phyloP scores from a whole-genome alignment of 2,329 filamentous ascomycete species.

The Xylaria sp. region DNA sequence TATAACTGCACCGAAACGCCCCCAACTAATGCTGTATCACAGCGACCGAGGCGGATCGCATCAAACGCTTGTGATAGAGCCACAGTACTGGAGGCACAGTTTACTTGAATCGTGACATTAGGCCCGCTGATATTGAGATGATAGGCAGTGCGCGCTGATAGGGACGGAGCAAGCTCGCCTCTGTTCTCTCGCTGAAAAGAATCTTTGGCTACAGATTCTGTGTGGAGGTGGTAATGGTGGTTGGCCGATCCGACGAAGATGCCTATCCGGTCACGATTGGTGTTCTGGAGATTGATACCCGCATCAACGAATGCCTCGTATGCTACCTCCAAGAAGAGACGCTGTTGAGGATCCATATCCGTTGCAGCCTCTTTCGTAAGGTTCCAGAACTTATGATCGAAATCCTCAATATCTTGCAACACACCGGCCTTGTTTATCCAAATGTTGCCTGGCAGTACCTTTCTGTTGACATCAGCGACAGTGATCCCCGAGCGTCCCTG shows the following conservation, averaged over 20 bases:
- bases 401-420: conserved; percentile 4
- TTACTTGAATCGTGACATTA: conserved; percentile 6
- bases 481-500: neutral
- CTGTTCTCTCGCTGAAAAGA: neutral
- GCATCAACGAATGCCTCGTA: conserved; percentile 13
- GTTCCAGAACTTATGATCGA: conserved; percentile 13
- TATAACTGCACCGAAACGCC: conserved; percentile 8
- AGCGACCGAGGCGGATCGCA: conserved; percentile 7
- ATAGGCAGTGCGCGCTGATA: conserved; percentile 8
- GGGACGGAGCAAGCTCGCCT: conserved; percentile 2
- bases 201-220: conserved; percentile 1
- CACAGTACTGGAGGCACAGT: conserved; percentile 9
- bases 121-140: conserved; percentile 11
- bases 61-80: conserved; percentile 6
- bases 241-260: conserved; percentile 7
- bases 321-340: conserved; percentile 15
- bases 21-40: conserved; percentile 13
- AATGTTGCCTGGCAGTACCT: conserved; percentile 7
- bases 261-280: neutral
- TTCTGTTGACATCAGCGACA: neutral
- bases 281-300: conserved; percentile 5
- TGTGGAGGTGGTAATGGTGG: neutral
- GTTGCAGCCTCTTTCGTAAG: conserved; percentile 5
- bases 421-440: conserved; percentile 6
- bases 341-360: conserved; percentile 10